Base-by-base conservation (phyloP, 345 rosid genomes). In the Ceriops decandra region DNA sequence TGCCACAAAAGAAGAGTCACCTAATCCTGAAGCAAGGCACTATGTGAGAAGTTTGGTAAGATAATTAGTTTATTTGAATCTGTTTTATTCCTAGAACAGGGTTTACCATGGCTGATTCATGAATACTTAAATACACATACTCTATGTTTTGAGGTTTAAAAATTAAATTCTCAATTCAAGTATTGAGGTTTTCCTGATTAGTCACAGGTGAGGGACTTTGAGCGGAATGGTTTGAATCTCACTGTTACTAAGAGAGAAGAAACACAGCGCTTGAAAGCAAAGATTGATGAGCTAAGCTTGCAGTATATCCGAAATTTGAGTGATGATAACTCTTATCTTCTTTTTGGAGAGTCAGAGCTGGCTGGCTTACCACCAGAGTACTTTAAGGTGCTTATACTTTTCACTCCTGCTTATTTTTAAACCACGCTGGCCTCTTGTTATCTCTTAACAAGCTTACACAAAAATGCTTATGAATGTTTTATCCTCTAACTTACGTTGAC, bases 201-300 rank as follows among this genome's bases (percentile, higher is more conserved):
- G 93, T 95, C 96, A 91, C 97, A 91, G 97, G 86, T 95, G 60
- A 88, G 82, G 84, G 96, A 95, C 69, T 91, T 88, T 36, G 97
- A 95, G 87, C 73, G 82, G 72, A 91, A 84, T 84, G 99, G 97
- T 75, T 74, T 91, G 77, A 84, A 88, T 81, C 99, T 95, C 74
- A 85, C 96, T 68, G 62, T 82, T 69, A 83, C 84, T 42, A 91
- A 91, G 81, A 87, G 87, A 80, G 85, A 84, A 68, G 95, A 91
- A 86, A 89, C 86, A 62, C 86, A 88, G 63, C 88, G 88, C 67
- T 66, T 91, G 88, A 87, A 67, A 72, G 57, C 77, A 72, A 85
- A 88, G 80, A 91, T 89, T 77, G 91, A 88, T 66, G 90, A 87
- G 72, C 79, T 93, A 66, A 83, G 92, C 81, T 73, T 75, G 75